Conservation (phyloP, 768 basidiomycete genomes). For the Leucosporidium yakuticum region DNA sequence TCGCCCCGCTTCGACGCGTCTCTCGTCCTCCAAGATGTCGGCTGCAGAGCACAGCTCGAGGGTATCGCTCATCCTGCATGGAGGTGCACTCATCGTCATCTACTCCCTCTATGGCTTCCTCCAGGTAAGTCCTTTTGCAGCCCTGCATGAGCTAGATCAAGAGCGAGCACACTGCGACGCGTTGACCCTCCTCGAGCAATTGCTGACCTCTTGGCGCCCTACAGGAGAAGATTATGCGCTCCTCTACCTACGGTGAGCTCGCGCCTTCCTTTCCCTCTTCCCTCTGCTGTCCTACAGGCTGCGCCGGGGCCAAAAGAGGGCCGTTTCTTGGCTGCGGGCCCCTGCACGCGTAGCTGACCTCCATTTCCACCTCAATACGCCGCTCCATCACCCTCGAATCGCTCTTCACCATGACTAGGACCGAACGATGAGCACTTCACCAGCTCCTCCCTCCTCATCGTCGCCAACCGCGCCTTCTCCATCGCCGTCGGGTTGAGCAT, state of each 20-base stretch:
- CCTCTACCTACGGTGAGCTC: constrained; percentile 31
- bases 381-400: not conserved
- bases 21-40: no score
- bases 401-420: not conserved
- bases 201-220: no score
- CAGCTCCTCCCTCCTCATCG: constrained; percentile 34
- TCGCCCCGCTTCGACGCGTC: no score
- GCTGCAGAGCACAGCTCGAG: no score
- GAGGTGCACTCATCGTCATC: constrained; percentile 24
- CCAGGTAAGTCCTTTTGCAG: no score
- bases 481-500: constrained; percentile 26
- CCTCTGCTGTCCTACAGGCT: not conserved
- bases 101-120: constrained; percentile 13
- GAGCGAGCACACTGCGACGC: not conserved
- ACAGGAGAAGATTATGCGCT: constrained; percentile 39
- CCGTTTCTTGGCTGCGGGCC: not conserved
- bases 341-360: not conserved
- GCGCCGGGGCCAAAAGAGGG: not conserved
- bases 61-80: constrained; percentile 23
- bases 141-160: no score
- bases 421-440: constrained; percentile 33
- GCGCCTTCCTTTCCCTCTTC: not conserved
- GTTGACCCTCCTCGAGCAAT: not conserved
- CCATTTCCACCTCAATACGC: not conserved
- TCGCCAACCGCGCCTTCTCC: constrained; percentile 35